A percentile compares a stretch with the other conserved stretches of the same genome.
These are phyloP conservation scores for Gillenia trifoliata DNA, from an alignment of 306 rosid species.

Conservation along the genomic window DNA sequence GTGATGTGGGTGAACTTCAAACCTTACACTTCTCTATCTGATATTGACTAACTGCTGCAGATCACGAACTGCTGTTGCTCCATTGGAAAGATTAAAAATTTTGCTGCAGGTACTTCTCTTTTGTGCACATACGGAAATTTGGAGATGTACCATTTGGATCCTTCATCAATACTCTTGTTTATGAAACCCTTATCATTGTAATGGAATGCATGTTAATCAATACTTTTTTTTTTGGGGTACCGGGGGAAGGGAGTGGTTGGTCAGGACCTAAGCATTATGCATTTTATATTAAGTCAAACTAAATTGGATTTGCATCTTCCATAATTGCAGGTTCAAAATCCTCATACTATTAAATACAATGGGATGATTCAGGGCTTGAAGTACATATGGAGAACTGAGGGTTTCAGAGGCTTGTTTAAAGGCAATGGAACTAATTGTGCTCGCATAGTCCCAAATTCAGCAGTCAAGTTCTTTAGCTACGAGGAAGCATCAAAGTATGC, in stretches of 20 bases:
- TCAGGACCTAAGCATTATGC: background rate
- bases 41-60: constrained; percentile 26
- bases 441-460: constrained; percentile 68
- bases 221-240: background rate
- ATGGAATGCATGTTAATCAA: background rate
- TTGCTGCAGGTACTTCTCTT: constrained; percentile 45
- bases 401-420: constrained; percentile 58
- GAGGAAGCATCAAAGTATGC: constrained; percentile 60
- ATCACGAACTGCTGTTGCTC: constrained; percentile 67
- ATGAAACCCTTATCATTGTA: background rate
- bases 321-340: constrained; percentile 51
- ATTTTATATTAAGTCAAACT: background rate
- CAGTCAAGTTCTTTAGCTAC: constrained; percentile 68
- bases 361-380: constrained; percentile 62
- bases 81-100: constrained; percentile 61
- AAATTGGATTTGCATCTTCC: constrained; percentile 14
- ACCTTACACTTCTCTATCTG: background rate
- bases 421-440: constrained; percentile 80
- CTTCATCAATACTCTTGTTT: background rate
- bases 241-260: background rate
- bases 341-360: constrained; percentile 43
- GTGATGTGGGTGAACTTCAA: background rate
- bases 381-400: constrained; percentile 58
- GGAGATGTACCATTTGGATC: background rate
- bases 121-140: background rate